phyloP scores from a whole-genome alignment of 352 stramenopile species.

The Pythium chondricola region DNA sequence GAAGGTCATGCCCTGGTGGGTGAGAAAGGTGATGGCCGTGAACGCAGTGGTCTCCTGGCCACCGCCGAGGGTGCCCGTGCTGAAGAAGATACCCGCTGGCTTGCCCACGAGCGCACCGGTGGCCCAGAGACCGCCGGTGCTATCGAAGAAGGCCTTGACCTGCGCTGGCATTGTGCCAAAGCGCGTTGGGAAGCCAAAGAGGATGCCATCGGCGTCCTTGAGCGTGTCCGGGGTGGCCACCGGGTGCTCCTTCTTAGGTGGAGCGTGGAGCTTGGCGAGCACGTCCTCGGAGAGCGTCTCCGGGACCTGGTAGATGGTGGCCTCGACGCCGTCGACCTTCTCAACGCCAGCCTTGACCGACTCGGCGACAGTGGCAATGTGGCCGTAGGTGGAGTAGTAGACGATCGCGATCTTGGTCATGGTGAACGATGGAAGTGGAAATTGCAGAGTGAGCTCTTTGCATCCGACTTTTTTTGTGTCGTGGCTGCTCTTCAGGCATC shows the following conservation, averaged over 20 bases:
- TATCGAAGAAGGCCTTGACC: constrained; percentile 89
- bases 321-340: constrained; percentile 37
- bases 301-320: constrained; percentile 52
- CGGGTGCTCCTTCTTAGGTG: constrained; percentile 53
- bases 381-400: constrained; percentile 79
- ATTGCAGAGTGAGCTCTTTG: constrained; percentile 19
- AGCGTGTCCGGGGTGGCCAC: constrained; percentile 50
- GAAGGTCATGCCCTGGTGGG: constrained; percentile 89
- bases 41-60: constrained; percentile 89
- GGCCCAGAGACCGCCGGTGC: constrained; percentile 79
- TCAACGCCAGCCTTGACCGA: constrained; percentile 58
- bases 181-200: constrained; percentile 83
- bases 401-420: constrained; percentile 66
- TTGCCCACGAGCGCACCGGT: constrained; percentile 82
- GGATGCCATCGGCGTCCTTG: constrained; percentile 56
- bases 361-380: constrained; percentile 56
- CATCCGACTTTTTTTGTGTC: no score
- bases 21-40: constrained; percentile 79
- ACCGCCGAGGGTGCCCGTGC: constrained; percentile 63
- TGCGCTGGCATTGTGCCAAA: constrained; percentile 82
- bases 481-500: not conserved
- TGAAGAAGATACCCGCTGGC: constrained; percentile 85
- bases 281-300: constrained; percentile 75
- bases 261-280: constrained; percentile 58
- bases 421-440: constrained; percentile 3